Evolutionary conservation across 805 yeast genomes (phyloP), one percentile per base, ranked within the genome.

Genomic region (Hanseniaspora osmophila): DNA sequence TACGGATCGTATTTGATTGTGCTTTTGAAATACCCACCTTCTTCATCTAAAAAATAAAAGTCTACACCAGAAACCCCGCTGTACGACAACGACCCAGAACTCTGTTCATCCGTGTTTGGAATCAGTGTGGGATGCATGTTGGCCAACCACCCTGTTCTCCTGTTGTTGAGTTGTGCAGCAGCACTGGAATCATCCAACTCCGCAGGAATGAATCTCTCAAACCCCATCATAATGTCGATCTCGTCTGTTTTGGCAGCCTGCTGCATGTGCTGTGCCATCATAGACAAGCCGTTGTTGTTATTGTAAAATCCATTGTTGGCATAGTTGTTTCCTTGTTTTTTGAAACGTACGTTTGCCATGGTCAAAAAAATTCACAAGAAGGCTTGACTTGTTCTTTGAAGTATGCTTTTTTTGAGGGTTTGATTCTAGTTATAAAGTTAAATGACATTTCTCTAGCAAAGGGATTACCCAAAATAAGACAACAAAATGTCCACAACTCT

Each of bases 11-110:
- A 84, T 47, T 74, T 81, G 12, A 84, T 63, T 0, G 95, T 81
- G 3, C 87, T 80, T 59, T 90, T 92, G 68, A 94, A 92, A 40
- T 84, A 77, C 6, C 96, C 98, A 42, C 99, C 99, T 60, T 88
- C 96, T 55, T 85, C 95, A 60, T 88, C 97, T 7, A 92, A 64
- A 54, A 94, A 92, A 59, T 94, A 94, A 61, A 82, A 87, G 54
- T 92, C 96, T 2, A 90, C 96, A 2, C 90, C 98, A 0, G 96
- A 75, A 33, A 74, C 68, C 10, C 95, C 96, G n/a, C 74, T 39
- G 15, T 41, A 42, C 2, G 53, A 46, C 7, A 42, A 44, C 9
- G 40, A 40, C 9, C 48, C 44, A 13, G 45, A 45, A 13, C 45
- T 45, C 15, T 49, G 38, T 6, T 51, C 42, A 22, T 51, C 49